These are phyloP conservation scores for Elongisporangium anandrum DNA, from an alignment of 352 stramenopile genomes.

Conservation along the genomic window DNA sequence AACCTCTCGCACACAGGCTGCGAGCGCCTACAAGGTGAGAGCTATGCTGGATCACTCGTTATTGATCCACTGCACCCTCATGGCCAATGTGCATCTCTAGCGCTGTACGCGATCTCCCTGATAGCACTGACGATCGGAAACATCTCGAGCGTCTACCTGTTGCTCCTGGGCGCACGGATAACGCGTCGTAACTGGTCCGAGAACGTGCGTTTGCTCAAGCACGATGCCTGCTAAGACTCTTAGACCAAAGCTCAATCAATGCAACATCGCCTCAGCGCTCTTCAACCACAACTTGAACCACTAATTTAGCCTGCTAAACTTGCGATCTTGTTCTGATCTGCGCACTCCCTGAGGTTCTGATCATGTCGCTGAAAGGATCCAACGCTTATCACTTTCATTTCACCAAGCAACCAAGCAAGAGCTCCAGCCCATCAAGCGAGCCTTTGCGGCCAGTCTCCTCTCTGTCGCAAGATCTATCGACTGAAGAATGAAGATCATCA, in stretches of 20 bases:
- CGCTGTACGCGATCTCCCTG: slow-evolving; percentile 37
- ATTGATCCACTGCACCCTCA: too few species aligned
- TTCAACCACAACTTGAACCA: too few species aligned
- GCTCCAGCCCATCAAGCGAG: too few species aligned
- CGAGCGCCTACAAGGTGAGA: slow-evolving; percentile 31
- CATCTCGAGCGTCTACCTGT: slow-evolving; percentile 31
- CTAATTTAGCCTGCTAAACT: too few species aligned
- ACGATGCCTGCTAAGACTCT: slow-evolving; percentile 12
- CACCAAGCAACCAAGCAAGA: too few species aligned
- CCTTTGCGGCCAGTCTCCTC: too few species aligned
- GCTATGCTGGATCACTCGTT: too few species aligned
- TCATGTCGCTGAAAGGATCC: too few species aligned
- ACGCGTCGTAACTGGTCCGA: slow-evolving; percentile 38
- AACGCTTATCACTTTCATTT: too few species aligned
- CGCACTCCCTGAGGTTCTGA: neutral
- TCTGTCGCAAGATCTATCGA: too few species aligned
- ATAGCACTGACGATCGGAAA: slow-evolving; percentile 32
- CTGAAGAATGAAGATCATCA: neutral
- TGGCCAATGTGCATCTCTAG: slow-evolving; percentile 9
- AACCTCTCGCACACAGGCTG: slow-evolving; percentile 43
- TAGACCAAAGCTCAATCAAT: neutral
- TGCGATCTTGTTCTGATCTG: neutral
- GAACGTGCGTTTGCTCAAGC: slow-evolving; percentile 27
- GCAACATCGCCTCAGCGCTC: too few species aligned
- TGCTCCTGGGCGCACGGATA: slow-evolving; percentile 41